A percentile compares a stretch with the other conserved stretches of the same genome.
Conservation (phyloP, 768 basidiomycete genomes). For the Neoboletus subvelutipes region DNA sequence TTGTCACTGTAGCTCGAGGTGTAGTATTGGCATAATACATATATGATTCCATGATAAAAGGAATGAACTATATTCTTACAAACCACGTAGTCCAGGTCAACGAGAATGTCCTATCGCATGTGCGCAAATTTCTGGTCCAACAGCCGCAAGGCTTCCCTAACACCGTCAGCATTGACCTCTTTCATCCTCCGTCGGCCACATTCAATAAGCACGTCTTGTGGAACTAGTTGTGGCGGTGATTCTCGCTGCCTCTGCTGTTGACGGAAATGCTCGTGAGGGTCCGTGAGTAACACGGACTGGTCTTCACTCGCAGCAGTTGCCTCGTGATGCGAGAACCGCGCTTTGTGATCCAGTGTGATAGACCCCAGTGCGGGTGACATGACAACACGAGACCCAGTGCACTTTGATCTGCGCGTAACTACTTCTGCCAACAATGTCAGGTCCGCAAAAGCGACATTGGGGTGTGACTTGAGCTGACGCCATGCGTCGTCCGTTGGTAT, state of each 20-base stretch:
- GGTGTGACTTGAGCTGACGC: constrained; percentile 83
- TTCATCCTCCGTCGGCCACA: constrained; percentile 62
- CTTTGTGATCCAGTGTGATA: constrained; percentile 45
- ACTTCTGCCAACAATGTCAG: constrained; percentile 84
- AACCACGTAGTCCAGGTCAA: background rate
- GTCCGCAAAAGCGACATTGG: constrained; percentile 84
- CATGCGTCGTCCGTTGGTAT: constrained; percentile 84
- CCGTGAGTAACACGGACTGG: constrained; percentile 47
- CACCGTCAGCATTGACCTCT: constrained; percentile 70
- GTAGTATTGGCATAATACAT: constrained; percentile 9
- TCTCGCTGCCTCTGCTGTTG: constrained; percentile 42
- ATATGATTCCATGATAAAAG: background rate
- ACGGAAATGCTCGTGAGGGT: constrained; percentile 53
- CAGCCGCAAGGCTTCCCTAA: constrained; percentile 71
- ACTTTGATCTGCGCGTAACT: constrained; percentile 78
- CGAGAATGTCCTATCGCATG: constrained; percentile 23
- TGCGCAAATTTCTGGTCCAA: constrained; percentile 64
- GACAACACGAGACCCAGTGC: constrained; percentile 66
- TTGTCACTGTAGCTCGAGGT: background rate
- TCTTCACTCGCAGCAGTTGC: constrained; percentile 20
- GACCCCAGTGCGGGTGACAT: constrained; percentile 54
- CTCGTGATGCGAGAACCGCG: constrained; percentile 12
- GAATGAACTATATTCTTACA: background rate
- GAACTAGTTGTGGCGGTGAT: constrained; percentile 53
- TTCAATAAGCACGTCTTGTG: constrained; percentile 58